Evolutionary conservation across 1,284 basidiomycete species (phyloP), one percentile per base, ranked within the genome.

Genomic region (Puccinia novopanici): DNA sequence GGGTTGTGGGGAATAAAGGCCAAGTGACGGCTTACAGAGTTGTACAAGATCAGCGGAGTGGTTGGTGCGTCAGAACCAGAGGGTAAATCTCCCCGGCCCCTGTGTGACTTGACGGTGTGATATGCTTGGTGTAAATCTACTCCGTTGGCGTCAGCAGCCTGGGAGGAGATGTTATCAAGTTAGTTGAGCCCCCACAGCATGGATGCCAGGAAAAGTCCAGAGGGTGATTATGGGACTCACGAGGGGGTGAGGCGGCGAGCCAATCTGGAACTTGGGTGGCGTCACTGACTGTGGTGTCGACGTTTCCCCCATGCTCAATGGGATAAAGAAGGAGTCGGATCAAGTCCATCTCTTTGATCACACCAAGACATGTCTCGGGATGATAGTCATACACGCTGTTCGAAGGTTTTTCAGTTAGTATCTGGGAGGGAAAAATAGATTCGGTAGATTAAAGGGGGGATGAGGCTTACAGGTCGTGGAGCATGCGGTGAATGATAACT

Each of bases 391-490:
- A 45, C 42, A 63, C 72, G 6, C 59, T 74, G 37, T n/a, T 27
- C 13, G 0, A 34, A 12, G 12, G n/a, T 70, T 42, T 37, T 34
- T n/a, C 55, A 6, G 24, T 24, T 73, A 59, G 50, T 34, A 54
- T 52, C 54, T 3, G 6, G 24, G 15, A 17, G 13, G 6, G 24
- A 17, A 17, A 9, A 22, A 34, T 19, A 15, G 40, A n/a, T 1
- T 10, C 13, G 22, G 24, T 10, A 15, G 10, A 27, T 34, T 30
- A 15, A n/a, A 34, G 12, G 52, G 19, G 6, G 22, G 42, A 48
- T 45, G 37, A 24, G 13, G 50, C 79, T 75, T 40, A 81, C 79
- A 81, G 67, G n/a, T 81, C 79, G 8, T 59, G 45, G 6, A 81
- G 61, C 42, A 75, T 9, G 12, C 50, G 50, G 24, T 72, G 59